phyloP scores from a whole-genome alignment of 1,284 basidiomycete genomes.

The Pseudozyma flocculosa region DNA sequence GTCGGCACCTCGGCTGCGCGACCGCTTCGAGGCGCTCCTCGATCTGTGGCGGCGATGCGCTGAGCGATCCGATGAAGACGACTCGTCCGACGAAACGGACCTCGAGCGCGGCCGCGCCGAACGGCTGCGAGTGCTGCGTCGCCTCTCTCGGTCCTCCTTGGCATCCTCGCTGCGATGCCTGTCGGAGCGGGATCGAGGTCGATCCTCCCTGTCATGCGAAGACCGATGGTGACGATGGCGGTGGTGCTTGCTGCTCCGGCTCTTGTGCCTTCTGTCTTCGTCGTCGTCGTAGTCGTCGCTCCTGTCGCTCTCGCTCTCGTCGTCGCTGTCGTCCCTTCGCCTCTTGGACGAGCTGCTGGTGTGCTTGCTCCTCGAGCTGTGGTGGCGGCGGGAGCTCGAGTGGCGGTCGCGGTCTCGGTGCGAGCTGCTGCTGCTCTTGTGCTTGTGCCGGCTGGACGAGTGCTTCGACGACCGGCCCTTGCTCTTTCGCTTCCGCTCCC shows the following conservation, averaged over 20 bases:
- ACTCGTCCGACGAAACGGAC: background rate
- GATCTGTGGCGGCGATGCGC: background rate
- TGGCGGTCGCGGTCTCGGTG: background rate
- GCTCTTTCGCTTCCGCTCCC: constrained; percentile 22
- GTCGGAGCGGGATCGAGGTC: constrained; percentile 14
- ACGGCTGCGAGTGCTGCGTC: constrained; percentile 4
- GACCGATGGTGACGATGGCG: constrained; percentile 1
- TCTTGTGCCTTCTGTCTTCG: constrained; percentile 3
- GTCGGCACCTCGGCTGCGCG: background rate
- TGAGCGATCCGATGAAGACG: background rate
- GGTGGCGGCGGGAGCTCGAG: constrained; percentile 1
- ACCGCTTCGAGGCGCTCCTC: background rate
- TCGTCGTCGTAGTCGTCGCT: background rate
- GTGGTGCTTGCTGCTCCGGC: constrained; percentile 15
- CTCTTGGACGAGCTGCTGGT: background rate
- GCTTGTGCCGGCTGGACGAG: constrained; percentile 4
- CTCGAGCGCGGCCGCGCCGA: constrained; percentile 12
- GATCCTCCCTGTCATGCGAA: constrained; percentile 10
- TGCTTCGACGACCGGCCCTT: background rate
- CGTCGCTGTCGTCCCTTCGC: background rate
- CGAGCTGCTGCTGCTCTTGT: constrained; percentile 11
- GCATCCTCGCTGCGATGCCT: constrained; percentile 10
- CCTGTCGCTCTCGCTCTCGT: background rate
- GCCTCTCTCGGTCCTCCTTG: constrained; percentile 12
- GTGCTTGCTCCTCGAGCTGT: constrained; percentile 2